Evolutionary conservation across 371 early-diverging fungal genomes (phyloP), one percentile per base, ranked within the genome.

Genomic region (Mortierella sp.): DNA sequence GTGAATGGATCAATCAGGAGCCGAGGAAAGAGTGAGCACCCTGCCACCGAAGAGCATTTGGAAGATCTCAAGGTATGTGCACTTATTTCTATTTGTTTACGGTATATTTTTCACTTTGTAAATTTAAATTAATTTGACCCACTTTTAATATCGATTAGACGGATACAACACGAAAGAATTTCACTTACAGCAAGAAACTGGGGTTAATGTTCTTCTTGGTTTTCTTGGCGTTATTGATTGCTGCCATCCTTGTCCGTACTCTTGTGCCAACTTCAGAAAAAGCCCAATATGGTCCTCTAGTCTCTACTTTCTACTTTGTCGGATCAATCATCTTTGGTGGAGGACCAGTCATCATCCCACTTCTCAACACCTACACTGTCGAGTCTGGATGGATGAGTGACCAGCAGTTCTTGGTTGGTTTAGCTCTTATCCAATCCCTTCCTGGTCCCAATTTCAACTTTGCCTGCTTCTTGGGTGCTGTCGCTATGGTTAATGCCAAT

Each of bases 251-350:
- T n/a, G 78, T 88, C 28, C 74, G 85, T 3, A 60, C 85, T 5
- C 23, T 83, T 26, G 51, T 70, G 9, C 68, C 64, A 19, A 35
- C 61, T 6, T 58, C 76, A 35, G 17, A 68, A 70, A 40, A n/a
- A 65, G 60, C 73, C 17, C 23, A 55, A 10, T 78, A 78, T 15
- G 79, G 73, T 28, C 43, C 26, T 9, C 53, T 91, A 17, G 59
- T 86, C 28, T 72, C 85, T 12, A 85, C 88, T 1, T 85, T 89
- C 63, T 91, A 86, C 70, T 85, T 87, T 75, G 84, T 83, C 2
- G 91, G 91, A 1, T 87, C 88, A 13, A 88, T 91, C 61, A 91
- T 91, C 57, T 91, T 89, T 70, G 91, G 91, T 8, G 91, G 91
- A 3, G 91, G 91, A 22, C 76, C 84, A 6, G 91, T 91, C 49